Conservation (phyloP, 306 rosid species). For the Leucaena leucocephala region DNA sequence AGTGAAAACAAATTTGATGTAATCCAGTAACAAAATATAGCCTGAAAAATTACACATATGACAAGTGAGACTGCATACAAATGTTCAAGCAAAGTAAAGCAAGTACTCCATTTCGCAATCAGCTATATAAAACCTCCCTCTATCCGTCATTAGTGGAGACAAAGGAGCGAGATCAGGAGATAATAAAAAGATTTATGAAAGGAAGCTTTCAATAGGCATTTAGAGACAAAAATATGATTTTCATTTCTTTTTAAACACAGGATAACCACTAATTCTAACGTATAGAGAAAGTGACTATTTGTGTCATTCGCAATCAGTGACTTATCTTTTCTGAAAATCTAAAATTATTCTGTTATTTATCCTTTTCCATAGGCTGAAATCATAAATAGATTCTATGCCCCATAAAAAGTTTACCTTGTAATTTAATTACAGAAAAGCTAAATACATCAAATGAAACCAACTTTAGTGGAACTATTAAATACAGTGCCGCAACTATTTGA, state of each 20-base stretch:
- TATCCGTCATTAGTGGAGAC: not conserved
- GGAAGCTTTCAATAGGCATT: not conserved
- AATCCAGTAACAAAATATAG: slow-evolving; percentile 91
- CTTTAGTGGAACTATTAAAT: slow-evolving; percentile 17
- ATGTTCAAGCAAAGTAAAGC: slow-evolving; percentile 27
- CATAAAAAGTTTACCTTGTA: not conserved
- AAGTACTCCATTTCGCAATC: not conserved
- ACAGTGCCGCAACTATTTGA: slow-evolving; percentile 8
- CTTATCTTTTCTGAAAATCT: not conserved
- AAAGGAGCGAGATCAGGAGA: not conserved
- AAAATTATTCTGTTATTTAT: not conserved
- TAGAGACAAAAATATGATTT: not conserved
- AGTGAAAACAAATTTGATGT: slow-evolving; percentile 87
- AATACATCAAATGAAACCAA: slow-evolving; percentile 19
- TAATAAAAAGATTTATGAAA: not conserved
- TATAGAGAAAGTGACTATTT: not conserved
- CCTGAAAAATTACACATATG: slow-evolving; percentile 57
- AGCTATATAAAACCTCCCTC: not conserved
- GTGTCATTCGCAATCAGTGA: slow-evolving; percentile 1
- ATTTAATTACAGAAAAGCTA: not conserved
- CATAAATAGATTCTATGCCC: not conserved
- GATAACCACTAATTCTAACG: not conserved
- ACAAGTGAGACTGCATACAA: slow-evolving; percentile 33
- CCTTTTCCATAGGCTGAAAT: not conserved
- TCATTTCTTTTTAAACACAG: not conserved